Conservation (phyloP, 2,329 filamentous ascomycete species). For the Fusarium sp. region DNA sequence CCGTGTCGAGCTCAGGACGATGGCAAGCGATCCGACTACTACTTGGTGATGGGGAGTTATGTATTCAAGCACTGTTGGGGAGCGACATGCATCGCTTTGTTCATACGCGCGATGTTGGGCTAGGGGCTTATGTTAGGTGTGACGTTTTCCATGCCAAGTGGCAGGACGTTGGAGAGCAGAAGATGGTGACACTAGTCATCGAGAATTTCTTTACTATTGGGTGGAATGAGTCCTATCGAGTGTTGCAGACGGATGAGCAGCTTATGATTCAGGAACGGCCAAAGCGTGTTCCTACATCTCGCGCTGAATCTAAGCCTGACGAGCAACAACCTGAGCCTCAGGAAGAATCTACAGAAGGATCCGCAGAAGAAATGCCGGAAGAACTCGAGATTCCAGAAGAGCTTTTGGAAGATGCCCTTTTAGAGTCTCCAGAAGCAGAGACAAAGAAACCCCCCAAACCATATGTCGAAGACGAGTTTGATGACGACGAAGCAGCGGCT, state of each 20-base stretch:
- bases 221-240: slow-evolving; percentile 58
- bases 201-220: slow-evolving; percentile 59
- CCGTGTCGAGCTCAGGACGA: slow-evolving; percentile 50
- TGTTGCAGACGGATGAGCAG: slow-evolving; percentile 26
- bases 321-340: background rate
- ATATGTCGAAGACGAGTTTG: background rate
- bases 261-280: background rate
- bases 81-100: slow-evolving; percentile 61
- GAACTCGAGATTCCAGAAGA: background rate
- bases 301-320: slow-evolving; percentile 3
- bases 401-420: background rate
- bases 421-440: background rate
- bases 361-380: background rate
- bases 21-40: slow-evolving; percentile 61
- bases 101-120: slow-evolving; percentile 56
- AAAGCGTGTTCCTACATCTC: background rate
- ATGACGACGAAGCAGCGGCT: slow-evolving; percentile 37
- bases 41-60: slow-evolving; percentile 64
- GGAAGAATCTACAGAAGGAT: background rate
- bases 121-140: slow-evolving; percentile 63
- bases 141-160: slow-evolving; percentile 54
- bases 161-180: slow-evolving; percentile 22
- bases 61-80: slow-evolving; percentile 63
- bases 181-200: slow-evolving; percentile 59
- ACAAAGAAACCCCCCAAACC: background rate